Evolutionary conservation across 2,329 filamentous ascomycete genomes (phyloP).

Genomic region (Fonsecaea erecta): DNA sequence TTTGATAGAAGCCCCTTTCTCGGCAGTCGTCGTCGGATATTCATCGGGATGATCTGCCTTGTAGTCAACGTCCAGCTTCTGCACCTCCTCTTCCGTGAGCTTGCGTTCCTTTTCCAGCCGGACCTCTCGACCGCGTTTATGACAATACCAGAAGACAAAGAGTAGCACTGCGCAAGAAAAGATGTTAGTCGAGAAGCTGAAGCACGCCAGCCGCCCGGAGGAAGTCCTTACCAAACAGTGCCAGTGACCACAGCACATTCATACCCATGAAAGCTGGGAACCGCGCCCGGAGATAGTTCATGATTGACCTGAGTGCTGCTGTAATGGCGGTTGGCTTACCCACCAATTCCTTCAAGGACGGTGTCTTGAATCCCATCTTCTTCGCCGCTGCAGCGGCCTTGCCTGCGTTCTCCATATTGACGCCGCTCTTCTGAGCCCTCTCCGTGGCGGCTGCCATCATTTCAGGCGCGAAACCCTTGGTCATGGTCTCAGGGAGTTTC

Average conservation of each 20-base stretch:
- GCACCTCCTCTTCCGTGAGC: slow-evolving; percentile 52
- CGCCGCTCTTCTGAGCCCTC: slow-evolving; percentile 63
- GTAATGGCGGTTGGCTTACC: slow-evolving; percentile 86
- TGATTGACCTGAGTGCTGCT: slow-evolving; percentile 83
- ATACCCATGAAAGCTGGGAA: slow-evolving; percentile 92
- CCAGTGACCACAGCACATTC: slow-evolving; percentile 88
- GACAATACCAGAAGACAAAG: slow-evolving; percentile 96
- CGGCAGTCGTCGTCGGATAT: slow-evolving; percentile 48
- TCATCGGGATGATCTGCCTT: slow-evolving; percentile 40
- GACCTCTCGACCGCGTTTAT: slow-evolving; percentile 88
- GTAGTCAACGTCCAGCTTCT: slow-evolving; percentile 46
- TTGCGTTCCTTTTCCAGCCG: slow-evolving; percentile 69
- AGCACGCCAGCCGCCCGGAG: not conserved
- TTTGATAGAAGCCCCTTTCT: slow-evolving; percentile 46
- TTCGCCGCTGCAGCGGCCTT: slow-evolving; percentile 63
- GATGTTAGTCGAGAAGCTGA: not conserved
- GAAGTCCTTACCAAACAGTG: slow-evolving; percentile 73
- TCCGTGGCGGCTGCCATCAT: slow-evolving; percentile 78
- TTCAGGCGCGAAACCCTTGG: slow-evolving; percentile 75
- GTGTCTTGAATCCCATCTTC: slow-evolving; percentile 69
- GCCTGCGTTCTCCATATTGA: slow-evolving; percentile 59
- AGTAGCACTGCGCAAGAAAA: slow-evolving; percentile 68
- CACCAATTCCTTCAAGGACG: slow-evolving; percentile 76
- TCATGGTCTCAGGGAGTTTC: slow-evolving; percentile 80
- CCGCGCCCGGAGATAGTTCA: slow-evolving; percentile 81